A percentile compares a stretch with the other conserved stretches of the same genome.
These are phyloP conservation scores for Osmanthus fragrans DNA, from an alignment of 257 asterid genomes.

Conservation along the genomic window DNA sequence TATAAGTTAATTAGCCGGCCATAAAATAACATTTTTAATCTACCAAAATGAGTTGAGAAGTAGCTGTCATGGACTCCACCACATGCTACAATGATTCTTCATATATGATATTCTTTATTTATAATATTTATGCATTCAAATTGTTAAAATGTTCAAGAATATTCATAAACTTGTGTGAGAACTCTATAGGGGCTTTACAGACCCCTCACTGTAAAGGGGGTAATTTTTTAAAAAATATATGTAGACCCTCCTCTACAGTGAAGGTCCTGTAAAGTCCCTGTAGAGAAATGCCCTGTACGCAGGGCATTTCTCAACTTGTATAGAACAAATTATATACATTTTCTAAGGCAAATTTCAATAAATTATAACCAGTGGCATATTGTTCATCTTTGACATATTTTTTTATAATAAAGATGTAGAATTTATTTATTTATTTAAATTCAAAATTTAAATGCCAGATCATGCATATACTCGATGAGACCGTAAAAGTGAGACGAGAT, in stretches of 20 bases:
- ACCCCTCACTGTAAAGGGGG: no score
- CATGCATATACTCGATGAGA: background rate
- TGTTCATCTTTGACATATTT: background rate
- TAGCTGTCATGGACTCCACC: slow-evolving; percentile 22
- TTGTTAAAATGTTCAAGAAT: background rate
- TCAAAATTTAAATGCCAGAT: background rate
- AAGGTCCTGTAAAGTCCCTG: no score
- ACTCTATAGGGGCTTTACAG: no score
- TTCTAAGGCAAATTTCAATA: background rate
- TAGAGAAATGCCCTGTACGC: no score
- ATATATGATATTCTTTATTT: background rate
- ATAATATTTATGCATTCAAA: background rate
- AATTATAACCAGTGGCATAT: background rate
- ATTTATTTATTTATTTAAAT: background rate
- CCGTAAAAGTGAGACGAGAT: no score
- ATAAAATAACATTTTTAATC: background rate
- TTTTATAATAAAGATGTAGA: background rate
- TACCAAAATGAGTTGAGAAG: slow-evolving; percentile 5
- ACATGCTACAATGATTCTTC: background rate
- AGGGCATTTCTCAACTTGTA: no score
- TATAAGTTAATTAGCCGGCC: slow-evolving; percentile 20
- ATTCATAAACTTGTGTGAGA: no score
- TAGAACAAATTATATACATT: background rate
- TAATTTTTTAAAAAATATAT: no score
- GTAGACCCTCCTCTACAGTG: no score